Conservation (phyloP, 2,329 filamentous ascomycete genomes). For the Gnomoniopsis sp. region DNA sequence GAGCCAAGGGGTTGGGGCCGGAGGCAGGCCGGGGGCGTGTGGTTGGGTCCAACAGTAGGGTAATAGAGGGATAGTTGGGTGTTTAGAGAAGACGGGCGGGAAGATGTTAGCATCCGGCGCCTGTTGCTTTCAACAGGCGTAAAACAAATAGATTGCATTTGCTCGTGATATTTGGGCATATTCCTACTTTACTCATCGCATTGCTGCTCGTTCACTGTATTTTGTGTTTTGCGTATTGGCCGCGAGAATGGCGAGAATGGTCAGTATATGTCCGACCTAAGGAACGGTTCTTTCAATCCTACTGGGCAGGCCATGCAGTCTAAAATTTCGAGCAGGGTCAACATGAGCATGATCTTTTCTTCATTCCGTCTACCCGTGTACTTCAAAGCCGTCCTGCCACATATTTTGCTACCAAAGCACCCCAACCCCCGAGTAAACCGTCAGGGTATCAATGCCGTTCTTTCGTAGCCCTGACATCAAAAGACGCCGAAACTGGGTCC, state of each 20-base stretch:
- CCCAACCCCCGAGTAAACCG: not conserved
- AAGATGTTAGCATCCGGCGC: not conserved
- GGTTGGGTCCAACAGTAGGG: not conserved
- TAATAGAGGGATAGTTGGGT: not conserved
- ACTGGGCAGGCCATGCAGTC: not conserved
- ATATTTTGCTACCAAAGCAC: not conserved
- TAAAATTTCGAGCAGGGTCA: not conserved
- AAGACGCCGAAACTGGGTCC: not conserved
- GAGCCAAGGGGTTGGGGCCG: not conserved
- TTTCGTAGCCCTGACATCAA: not conserved
- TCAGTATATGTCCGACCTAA: too few relatives aligned
- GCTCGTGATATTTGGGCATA: not conserved
- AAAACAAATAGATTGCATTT: not conserved
- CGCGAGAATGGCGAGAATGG: not conserved
- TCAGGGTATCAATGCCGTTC: not conserved
- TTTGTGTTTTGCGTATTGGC: not conserved
- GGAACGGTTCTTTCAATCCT: too few relatives aligned
- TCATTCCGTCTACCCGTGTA: not conserved
- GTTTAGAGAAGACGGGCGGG: not conserved
- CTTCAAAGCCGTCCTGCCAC: not conserved
- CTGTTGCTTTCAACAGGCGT: not conserved
- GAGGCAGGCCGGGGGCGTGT: not conserved
- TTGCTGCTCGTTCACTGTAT: too few relatives aligned
- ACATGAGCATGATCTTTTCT: not conserved
- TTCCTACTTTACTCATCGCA: too few relatives aligned